A percentile compares a stretch with the other conserved stretches of the same genome.
Evolutionary conservation across 805 yeast genomes (phyloP).

Genomic region (Ogataea naganishii): DNA sequence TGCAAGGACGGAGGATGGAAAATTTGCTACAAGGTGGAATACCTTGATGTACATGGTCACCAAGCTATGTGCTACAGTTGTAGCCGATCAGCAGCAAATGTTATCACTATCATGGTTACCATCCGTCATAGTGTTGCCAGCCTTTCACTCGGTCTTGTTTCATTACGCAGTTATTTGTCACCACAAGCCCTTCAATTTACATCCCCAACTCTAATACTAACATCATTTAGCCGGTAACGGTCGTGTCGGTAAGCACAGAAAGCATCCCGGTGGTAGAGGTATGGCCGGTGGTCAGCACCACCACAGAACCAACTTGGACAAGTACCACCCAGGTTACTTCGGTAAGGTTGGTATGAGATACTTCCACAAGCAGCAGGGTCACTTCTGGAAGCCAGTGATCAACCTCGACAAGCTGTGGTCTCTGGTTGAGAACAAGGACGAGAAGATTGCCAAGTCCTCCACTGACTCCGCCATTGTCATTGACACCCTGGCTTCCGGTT

Average conservation of each 20-base stretch:
- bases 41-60: too few species aligned
- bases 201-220: slow-evolving; percentile 1
- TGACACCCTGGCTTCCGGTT: slow-evolving; percentile 98
- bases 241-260: slow-evolving; percentile 99
- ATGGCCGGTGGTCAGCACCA: slow-evolving; percentile 99
- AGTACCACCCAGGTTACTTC: slow-evolving; percentile 99
- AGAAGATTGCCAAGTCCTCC: slow-evolving; percentile 77
- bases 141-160: background rate
- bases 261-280: slow-evolving; percentile 99
- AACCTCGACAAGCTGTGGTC: slow-evolving; percentile 99
- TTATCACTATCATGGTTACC: too few species aligned
- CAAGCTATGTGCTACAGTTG: too few species aligned
- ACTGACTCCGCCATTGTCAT: slow-evolving; percentile 95
- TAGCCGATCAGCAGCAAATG: too few species aligned
- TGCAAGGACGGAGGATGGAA: too few species aligned
- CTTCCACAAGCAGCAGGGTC: slow-evolving; percentile 93
- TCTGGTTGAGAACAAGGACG: slow-evolving; percentile 90
- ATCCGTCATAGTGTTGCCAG: too few species aligned
- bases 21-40: too few species aligned
- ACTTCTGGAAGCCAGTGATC: slow-evolving; percentile 96
- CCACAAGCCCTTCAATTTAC: background rate
- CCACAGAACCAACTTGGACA: slow-evolving; percentile 99
- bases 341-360: slow-evolving; percentile 99
- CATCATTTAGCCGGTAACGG: slow-evolving; percentile 99
- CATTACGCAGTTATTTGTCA: background rate